Percentiles rank a stretch among this genome's conserved stretches.
Conservation (phyloP, 257 asterid species). For the Cynanchum wilfordii region DNA sequence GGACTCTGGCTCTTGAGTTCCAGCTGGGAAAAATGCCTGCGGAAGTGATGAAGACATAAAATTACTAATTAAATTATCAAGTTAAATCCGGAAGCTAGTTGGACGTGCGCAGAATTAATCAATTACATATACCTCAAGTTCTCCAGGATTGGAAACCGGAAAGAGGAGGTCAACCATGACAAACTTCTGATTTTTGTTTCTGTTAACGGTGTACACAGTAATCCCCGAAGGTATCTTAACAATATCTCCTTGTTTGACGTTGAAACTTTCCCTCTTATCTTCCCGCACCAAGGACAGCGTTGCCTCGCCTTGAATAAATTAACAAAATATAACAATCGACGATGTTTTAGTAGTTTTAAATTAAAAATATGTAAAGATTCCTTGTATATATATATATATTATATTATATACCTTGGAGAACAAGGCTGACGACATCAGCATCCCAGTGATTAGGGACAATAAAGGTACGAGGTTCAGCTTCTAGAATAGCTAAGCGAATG, state of each 20-base stretch:
- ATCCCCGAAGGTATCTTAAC: conserved; percentile 50
- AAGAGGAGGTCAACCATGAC: conserved; percentile 40
- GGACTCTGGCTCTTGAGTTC: conserved; percentile 52
- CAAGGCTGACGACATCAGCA: conserved; percentile 47
- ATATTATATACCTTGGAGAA: conserved; percentile 47
- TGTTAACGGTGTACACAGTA: conserved; percentile 47
- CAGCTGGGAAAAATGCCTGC: conserved; percentile 54
- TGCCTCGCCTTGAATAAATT: conserved; percentile 43
- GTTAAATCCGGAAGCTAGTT: too few species aligned
- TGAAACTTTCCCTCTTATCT: conserved; percentile 49
- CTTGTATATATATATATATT: too few species aligned
- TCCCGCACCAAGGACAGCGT: conserved; percentile 30
- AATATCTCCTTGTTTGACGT: conserved; percentile 49
- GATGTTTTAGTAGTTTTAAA: too few species aligned
- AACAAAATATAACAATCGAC: not conserved
- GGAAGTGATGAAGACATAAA: not conserved
- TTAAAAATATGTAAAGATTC: too few species aligned
- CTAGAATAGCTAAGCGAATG: conserved; percentile 43
- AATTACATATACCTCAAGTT: conserved; percentile 33
- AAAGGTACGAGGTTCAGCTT: conserved; percentile 65
- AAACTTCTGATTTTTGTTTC: conserved; percentile 36
- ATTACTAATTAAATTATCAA: not conserved
- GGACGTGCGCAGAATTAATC: not conserved
- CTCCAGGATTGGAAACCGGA: conserved; percentile 53
- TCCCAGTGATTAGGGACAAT: conserved; percentile 58